Base-by-base conservation (phyloP, 768 basidiomycete genomes). In the Melanogaster broomeanus region DNA sequence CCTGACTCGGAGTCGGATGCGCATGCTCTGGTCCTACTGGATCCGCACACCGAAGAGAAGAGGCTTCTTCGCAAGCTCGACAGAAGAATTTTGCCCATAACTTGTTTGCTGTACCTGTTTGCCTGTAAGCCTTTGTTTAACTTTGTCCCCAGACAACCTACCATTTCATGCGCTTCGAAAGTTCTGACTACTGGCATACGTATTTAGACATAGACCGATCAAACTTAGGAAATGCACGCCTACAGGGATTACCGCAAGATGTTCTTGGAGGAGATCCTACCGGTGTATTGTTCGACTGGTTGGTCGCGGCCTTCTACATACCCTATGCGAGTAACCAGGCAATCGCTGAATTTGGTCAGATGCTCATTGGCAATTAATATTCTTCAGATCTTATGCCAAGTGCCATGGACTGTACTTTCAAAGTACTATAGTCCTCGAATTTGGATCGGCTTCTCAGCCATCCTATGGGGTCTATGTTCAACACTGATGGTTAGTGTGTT, bases 181-280 rank as follows among this genome's bases (percentile, higher is more conserved):
- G 30, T 31, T 42, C 39, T 50, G 40, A 50, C 45, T 15, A 9
- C 30, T 16, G 37, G 15, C 16, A 27, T 18, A 31, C 44, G 15
- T 28, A 18, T 48, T 31, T 43, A 72, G 68, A 84, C 63, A 74
- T 93, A 44, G 90, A 92, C 65, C 80, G 90, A 48, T 83, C 85
- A 0, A 90, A 90, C 62, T 62, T 90, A 37, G 90, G 89, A 15
- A 91, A 92, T 62, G 90, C 90, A 42, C 79, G 88, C 45, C 72
- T 90, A 34, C 87, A 87, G 69, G 84, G 87, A 11, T 69, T 92
- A 12, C 78, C 84, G 3, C 63, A 80, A 34, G 86, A 90, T 53
- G 70, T 74, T 12, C 79, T 91, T 12, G 77, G 76, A 12, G 87
- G 88, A 7, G 89, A 90, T 59, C 78, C 78, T 9, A 83, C 81